Conservation (phyloP, 2,329 filamentous ascomycete species). For the Pyrenophora teres region DNA sequence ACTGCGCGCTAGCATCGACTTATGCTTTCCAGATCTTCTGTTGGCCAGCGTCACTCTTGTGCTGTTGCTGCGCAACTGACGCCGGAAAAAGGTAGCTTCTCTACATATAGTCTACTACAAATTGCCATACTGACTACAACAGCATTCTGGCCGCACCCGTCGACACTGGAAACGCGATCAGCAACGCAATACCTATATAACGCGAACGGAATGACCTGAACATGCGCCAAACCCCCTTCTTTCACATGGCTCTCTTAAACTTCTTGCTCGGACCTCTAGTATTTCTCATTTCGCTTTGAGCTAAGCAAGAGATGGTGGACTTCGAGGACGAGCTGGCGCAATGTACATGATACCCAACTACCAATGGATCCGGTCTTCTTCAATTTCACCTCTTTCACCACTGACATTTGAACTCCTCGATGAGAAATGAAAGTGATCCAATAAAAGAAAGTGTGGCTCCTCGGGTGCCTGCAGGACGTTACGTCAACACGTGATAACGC, state of each 20-base stretch:
- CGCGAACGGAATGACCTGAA: conserved; percentile 21
- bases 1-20: conserved; percentile 10
- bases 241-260: too few species aligned
- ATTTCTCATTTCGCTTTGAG: background rate
- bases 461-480: background rate
- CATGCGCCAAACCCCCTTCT: background rate
- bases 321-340: conserved; percentile 1
- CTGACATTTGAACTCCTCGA: background rate
- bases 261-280: background rate
- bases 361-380: background rate
- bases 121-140: conserved; percentile 19
- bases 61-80: conserved; percentile 61
- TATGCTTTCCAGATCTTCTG: conserved; percentile 52
- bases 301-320: background rate
- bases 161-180: conserved; percentile 57
- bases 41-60: conserved; percentile 61
- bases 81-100: conserved; percentile 57
- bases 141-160: conserved; percentile 60
- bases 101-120: background rate
- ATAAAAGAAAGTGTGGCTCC: background rate
- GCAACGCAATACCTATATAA: conserved; percentile 53
- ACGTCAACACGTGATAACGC: conserved; percentile 9
- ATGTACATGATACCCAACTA: conserved; percentile 5
- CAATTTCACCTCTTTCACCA: conserved; percentile 20
- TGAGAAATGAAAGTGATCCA: background rate